These are phyloP conservation scores for Eragrostis tef DNA, from an alignment of 202 grass and related monocot species.

Conservation along the genomic window DNA sequence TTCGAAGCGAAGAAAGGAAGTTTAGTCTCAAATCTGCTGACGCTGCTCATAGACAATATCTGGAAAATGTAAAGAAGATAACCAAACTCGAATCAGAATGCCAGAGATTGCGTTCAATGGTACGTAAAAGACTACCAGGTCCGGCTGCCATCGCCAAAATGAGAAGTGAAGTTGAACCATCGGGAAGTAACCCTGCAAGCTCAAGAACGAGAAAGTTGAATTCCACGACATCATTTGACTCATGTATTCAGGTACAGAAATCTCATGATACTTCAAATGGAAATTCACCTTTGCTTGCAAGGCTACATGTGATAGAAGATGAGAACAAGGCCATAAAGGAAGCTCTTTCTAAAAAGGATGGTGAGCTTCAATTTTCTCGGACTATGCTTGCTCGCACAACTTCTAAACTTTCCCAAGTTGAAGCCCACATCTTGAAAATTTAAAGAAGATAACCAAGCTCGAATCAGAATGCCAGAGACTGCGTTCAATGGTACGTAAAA, in stretches of 20 bases:
- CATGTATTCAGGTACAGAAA: conserved; percentile 42
- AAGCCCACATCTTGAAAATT: conserved; percentile 77
- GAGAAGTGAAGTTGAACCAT: conserved; percentile 88
- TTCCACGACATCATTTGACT: conserved; percentile 33
- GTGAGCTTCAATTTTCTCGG: conserved; percentile 64
- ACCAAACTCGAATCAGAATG: conserved; percentile 87
- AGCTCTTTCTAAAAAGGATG: conserved; percentile 73
- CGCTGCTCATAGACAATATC: conserved; percentile 77
- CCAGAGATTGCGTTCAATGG: conserved; percentile 86
- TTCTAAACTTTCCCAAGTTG: conserved; percentile 68
- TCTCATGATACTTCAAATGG: conserved; percentile 47
- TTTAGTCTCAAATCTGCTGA: conserved; percentile 88
- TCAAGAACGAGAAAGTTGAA: conserved; percentile 51
- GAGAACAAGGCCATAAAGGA: conserved; percentile 89
- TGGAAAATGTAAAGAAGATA: conserved; percentile 85
- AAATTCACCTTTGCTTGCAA: conserved; percentile 66
- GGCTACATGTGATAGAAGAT: conserved; percentile 68
- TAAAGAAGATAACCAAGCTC: conserved; percentile 85
- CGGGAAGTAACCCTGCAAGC: conserved; percentile 39
- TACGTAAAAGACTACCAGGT: conserved; percentile 88
- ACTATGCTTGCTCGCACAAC: conserved; percentile 62
- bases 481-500: conserved; percentile 84
- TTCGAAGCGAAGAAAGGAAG: conserved; percentile 86
- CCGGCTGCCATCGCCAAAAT: conserved; percentile 94
- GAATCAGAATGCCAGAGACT: conserved; percentile 95